Base-by-base conservation (phyloP, 495 filamentous ascomycete genomes). In the Beverwykella pulmonaria region DNA sequence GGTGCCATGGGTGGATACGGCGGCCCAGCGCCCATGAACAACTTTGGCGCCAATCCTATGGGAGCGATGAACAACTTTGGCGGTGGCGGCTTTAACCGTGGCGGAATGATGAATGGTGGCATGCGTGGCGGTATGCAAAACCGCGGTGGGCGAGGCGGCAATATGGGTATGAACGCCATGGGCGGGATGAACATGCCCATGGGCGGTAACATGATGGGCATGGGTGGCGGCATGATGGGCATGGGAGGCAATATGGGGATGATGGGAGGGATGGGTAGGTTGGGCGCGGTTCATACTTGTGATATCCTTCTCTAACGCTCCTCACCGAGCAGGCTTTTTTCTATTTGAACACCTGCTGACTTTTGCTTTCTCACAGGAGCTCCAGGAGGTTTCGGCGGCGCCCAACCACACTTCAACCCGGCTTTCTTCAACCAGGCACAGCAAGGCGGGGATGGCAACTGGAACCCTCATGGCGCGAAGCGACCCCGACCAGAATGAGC, bases 381-480 rank as follows among this genome's bases (percentile, higher is more conserved):
- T 30, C 64, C 63, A 23, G 71, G 65, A 74, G 87, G 84, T 62
- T 92, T 92, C 52, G 88, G 87, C 74, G 84, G 83, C 34, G 82
- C 82, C 74, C 86, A 86, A 71, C 80, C 85, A 12, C 85, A 84
- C 61, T 96, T 94, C 78, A 93, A 92, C 74, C 89, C 90, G 54
- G 86, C 83, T 61, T 93, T 93, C 84, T 95, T 93, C 76, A 81
- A 82, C 60, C 85, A 87, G 70, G 39, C 39, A n/a, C 84, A 87
- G 63, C 73, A 75, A 17, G 75, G 71, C 53, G 76, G 71, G 9
- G 81, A 79, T 34, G 84, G 84, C 64, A 88, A 82, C 68, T 90
- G 90, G 85, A 94, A 96, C 70, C 91, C 92, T 0, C 92, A 96
- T 68, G 90, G 90, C 27, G 86, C 89, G 9, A 96, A 96, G 76